phyloP scores from a whole-genome alignment of 2,329 filamentous ascomycete genomes.

The Talaromyces verruculosus region DNA sequence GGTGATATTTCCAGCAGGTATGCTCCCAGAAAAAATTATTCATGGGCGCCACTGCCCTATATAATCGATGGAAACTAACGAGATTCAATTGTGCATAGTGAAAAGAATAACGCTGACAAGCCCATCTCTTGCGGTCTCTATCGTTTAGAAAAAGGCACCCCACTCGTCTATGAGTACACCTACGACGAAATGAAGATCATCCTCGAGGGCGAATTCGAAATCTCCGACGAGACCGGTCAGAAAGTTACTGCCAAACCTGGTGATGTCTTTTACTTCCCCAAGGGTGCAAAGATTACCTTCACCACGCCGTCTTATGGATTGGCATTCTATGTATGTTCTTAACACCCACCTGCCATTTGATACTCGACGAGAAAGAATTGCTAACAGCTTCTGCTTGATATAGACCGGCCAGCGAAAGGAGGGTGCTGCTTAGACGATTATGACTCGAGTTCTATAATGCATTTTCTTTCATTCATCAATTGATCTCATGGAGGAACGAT shows the following conservation, averaged over 20 bases:
- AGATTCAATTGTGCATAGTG: conserved; percentile 36
- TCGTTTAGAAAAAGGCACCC: conserved; percentile 65
- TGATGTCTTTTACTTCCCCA: conserved; percentile 69
- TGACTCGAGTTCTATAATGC: not conserved
- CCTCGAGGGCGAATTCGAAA: conserved; percentile 65
- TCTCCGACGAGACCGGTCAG: conserved; percentile 62
- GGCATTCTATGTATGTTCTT: conserved; percentile 54
- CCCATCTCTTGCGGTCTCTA: conserved; percentile 66
- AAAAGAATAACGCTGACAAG: conserved; percentile 56
- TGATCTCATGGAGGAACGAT: not conserved
- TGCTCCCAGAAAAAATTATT: too few species aligned
- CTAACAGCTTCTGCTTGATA: not conserved
- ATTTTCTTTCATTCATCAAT: not conserved
- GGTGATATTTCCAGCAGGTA: conserved; percentile 61
- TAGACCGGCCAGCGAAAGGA: conserved; percentile 32
- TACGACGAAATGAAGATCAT: conserved; percentile 77
- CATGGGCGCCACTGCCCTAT: too few species aligned
- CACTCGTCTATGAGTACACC: conserved; percentile 66
- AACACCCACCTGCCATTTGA: not conserved
- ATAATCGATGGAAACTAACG: not conserved
- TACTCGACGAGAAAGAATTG: not conserved
- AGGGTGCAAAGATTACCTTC: conserved; percentile 66
- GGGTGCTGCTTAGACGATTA: conserved; percentile 27
- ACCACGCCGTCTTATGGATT: conserved; percentile 61
- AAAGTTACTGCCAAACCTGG: conserved; percentile 60